Conservation (phyloP, 306 rosid genomes). For the Lablab purpureus region DNA sequence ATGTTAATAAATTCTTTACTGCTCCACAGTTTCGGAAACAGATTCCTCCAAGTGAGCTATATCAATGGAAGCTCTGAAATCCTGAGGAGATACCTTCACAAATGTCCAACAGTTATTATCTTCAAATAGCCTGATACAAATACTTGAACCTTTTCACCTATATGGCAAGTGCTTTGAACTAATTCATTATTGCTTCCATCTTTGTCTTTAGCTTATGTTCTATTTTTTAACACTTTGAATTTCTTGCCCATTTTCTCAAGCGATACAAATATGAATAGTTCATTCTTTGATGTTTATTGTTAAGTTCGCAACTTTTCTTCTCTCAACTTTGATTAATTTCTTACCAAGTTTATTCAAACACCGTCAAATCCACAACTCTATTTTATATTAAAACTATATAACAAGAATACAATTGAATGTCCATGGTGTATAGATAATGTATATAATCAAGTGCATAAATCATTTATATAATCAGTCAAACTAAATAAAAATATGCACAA, state of each 20-base stretch:
- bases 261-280: slow-evolving; percentile 8
- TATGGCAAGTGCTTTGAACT: slow-evolving; percentile 13
- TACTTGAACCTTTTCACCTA: not conserved
- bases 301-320: not conserved
- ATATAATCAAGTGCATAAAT: no score
- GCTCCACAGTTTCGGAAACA: slow-evolving; percentile 84
- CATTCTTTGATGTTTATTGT: slow-evolving; percentile 20
- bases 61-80: slow-evolving; percentile 74
- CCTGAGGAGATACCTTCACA: slow-evolving; percentile 69
- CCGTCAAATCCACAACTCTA: slow-evolving; percentile 8
- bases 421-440: no score
- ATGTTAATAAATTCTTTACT: slow-evolving; percentile 35
- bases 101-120: slow-evolving; percentile 77
- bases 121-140: not conserved
- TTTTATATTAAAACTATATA: no score
- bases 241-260: not conserved
- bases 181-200: not conserved
- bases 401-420: no score
- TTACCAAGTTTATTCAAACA: not conserved
- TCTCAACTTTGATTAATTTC: slow-evolving; percentile 19
- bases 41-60: slow-evolving; percentile 85
- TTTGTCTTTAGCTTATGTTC: not conserved
- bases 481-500: no score
- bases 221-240: not conserved
- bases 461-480: no score